Base-by-base conservation (phyloP, 148 eudicot species). In the Amaranthus cruentus region DNA sequence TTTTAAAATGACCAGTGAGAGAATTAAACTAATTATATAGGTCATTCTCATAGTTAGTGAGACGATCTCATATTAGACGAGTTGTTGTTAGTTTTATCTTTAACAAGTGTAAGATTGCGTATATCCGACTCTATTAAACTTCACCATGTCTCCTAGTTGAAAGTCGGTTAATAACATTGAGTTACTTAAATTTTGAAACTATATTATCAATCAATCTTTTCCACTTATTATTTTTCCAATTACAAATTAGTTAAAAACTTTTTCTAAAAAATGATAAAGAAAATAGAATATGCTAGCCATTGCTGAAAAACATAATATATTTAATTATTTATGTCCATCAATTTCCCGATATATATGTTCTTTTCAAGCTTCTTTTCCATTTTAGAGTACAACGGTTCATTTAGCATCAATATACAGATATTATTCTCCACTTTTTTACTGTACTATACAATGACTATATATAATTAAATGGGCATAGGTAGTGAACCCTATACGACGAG, bases 341-440 rank as follows among this genome's bases (percentile, higher is more conserved):
- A 55, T 72, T 58, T 61, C 5, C 15, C 8, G 61, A 59, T 48
- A 58, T 55, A 49, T 78, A 44, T 56, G 76, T 57, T 62, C 47
- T 44, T 77, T 55, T 8, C 3, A 68, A 68, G 72, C 57, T 67
- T 44, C 66, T 75, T 68, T 59, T 60, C 55, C 55, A 43, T 60
- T 56, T 14, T 42, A 61, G 64, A 63, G 28, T 56, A 47, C 52
- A 76, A 77, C 52, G 71, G 81, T 78, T 51, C 68, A 67, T 73
- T 61, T 38, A 14, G 81, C 73, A 78, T 78, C 48, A 67, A 55
- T 49, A 0, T 43, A 77, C 47, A 21, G 70, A 55, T 71, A 71
- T 73, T 63, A 73, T 78, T 78, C 73, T 18, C 50, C 42, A 62
- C 68, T 44, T 68, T 73, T 61, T 59, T 43, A 6, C 56, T 62